These are phyloP conservation scores for Suhomyces terraborum DNA, from an alignment of 1,139 yeast species.

Conservation along the genomic window DNA sequence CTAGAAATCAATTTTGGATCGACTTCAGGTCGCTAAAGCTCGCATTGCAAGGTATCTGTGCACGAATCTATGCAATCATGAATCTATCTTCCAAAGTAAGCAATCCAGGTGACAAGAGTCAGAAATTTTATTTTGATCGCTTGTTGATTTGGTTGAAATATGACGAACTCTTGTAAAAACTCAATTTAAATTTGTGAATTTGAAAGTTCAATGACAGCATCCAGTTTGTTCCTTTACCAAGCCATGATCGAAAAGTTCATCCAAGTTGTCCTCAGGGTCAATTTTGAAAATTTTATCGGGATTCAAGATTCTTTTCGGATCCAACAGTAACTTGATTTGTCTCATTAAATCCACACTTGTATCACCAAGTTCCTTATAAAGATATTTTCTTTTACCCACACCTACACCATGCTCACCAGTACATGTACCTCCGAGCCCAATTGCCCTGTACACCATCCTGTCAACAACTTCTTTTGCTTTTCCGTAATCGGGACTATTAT, in stretches of 20 bases:
- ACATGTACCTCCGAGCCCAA: conserved; percentile 47
- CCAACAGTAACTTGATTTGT: conserved; percentile 41
- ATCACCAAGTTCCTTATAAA: conserved; percentile 39
- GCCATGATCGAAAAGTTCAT: conserved; percentile 26
- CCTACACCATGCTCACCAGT: conserved; percentile 55
- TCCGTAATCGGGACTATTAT: conserved; percentile 45
- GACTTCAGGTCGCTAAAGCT: too few relatives aligned
- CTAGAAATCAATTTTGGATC: too few relatives aligned
- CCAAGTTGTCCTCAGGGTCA: conserved; percentile 41
- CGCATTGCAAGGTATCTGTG: too few relatives aligned
- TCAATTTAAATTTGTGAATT: neutral
- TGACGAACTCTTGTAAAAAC: too few relatives aligned
- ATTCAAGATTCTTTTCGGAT: conserved; percentile 44
- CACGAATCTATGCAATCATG: too few relatives aligned
- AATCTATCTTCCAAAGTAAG: too few relatives aligned
- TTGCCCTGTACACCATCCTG: conserved; percentile 52
- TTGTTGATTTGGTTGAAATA: too few relatives aligned
- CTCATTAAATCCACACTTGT: conserved; percentile 47
- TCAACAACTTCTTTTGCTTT: conserved; percentile 44
- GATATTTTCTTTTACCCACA: conserved; percentile 44
- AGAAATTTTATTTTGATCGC: too few relatives aligned
- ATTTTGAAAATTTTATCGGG: conserved; percentile 47
- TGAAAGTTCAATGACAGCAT: conserved; percentile 13
- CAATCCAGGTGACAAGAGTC: too few relatives aligned
- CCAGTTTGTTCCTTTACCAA: conserved; percentile 16